Conservation (phyloP, 2,329 filamentous ascomycete species). For the Paramyrothecium roridum region DNA sequence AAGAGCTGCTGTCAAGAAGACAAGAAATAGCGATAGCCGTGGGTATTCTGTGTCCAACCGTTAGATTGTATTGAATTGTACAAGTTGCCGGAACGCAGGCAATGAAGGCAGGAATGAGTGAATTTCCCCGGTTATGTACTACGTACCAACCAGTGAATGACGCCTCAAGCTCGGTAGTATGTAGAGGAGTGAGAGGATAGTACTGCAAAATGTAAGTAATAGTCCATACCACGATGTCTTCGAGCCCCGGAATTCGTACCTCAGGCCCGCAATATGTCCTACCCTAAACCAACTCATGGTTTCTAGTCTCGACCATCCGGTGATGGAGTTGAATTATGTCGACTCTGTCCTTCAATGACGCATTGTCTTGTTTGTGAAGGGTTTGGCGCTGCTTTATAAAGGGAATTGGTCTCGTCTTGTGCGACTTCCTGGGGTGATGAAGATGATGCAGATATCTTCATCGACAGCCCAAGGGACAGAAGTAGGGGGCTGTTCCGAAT, state of each 20-base stretch:
- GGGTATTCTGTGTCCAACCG: conserved; percentile 37
- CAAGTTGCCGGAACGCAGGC: too few relatives aligned
- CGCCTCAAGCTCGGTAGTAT: conserved; percentile 42
- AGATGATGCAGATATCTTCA: too few relatives aligned
- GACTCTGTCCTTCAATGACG: too few relatives aligned
- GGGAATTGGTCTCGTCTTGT: too few relatives aligned
- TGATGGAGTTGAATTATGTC: background rate
- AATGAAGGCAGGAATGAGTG: too few relatives aligned
- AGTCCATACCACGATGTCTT: background rate
- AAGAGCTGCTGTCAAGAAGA: conserved; percentile 42
- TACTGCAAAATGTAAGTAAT: conserved; percentile 26
- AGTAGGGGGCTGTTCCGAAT: background rate
- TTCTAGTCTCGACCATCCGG: background rate
- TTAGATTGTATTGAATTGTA: conserved; percentile 9
- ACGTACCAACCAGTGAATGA: conserved; percentile 46
- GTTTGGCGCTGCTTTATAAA: too few relatives aligned
- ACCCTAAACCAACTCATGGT: background rate
- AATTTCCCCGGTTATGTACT: too few relatives aligned
- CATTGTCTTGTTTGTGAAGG: too few relatives aligned
- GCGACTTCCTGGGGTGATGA: too few relatives aligned
- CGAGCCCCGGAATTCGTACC: background rate
- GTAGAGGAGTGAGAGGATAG: conserved; percentile 45
- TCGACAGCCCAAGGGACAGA: too few relatives aligned
- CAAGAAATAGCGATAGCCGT: conserved; percentile 42
- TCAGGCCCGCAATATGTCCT: background rate